Conservation (phyloP, 2,329 filamentous ascomycete genomes). For the Ascocoryne sarcoides region DNA sequence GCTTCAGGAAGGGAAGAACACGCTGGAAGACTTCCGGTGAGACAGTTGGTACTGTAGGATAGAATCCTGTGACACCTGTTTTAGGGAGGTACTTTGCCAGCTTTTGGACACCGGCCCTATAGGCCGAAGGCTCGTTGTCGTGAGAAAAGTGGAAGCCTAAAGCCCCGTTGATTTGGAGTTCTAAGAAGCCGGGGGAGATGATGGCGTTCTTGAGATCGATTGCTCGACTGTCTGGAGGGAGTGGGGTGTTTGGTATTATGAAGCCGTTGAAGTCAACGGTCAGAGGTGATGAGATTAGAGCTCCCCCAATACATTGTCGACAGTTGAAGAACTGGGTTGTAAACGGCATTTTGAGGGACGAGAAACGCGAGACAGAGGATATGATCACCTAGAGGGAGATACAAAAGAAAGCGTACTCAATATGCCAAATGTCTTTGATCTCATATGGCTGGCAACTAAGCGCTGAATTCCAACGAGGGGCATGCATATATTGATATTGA, state of each 20-base stretch:
- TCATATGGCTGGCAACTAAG: too few species aligned
- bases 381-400: too few species aligned
- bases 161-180: slow-evolving; percentile 43
- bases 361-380: too few species aligned
- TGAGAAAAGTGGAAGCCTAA: slow-evolving; percentile 45
- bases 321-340: slow-evolving; percentile 22
- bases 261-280: slow-evolving; percentile 17
- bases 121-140: slow-evolving; percentile 32
- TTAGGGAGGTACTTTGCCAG: slow-evolving; percentile 40
- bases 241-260: slow-evolving; percentile 21
- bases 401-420: too few species aligned
- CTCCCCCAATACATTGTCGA: slow-evolving; percentile 18
- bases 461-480: too few species aligned
- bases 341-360: slow-evolving; percentile 11
- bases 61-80: slow-evolving; percentile 45
- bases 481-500: too few species aligned
- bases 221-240: slow-evolving; percentile 11
- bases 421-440: too few species aligned
- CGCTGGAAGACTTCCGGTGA: slow-evolving; percentile 34
- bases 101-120: slow-evolving; percentile 35
- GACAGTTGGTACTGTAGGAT: slow-evolving; percentile 44
- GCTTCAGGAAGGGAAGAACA: slow-evolving; percentile 38
- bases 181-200: slow-evolving; percentile 45
- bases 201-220: slow-evolving; percentile 40
- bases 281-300: slow-evolving; percentile 13